Base-by-base conservation (phyloP, 1,284 basidiomycete genomes). In the Lignosus rhinocerotis region DNA sequence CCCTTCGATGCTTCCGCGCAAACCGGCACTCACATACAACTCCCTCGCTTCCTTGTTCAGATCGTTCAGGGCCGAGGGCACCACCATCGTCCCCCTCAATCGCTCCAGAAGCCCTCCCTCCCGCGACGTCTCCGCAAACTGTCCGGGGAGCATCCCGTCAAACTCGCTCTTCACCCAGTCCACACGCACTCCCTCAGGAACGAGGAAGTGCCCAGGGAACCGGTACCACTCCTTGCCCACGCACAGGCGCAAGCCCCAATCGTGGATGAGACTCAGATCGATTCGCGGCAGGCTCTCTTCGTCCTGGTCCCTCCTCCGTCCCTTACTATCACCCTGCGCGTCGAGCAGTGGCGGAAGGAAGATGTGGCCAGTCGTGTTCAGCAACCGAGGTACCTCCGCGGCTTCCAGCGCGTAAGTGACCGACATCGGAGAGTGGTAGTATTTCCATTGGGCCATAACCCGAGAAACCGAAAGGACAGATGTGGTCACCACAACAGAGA, bases 161-260 rank as follows among this genome's bases (percentile, higher is more conserved):
- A 98, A 97, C 55, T 90, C 93, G 73, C 90, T 94, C 78, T 93
- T 89, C 70, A 98, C 78, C 76, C 94, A 98, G 61, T 90, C 82
- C 14, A 96, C 87, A 47, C 87, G 82, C 56, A 98, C 78, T 16
- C 86, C 90, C 55, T 90, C 83, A 1, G 96, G 95, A 17, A 98
- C 82, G 49, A 96, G 83, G 75, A 92, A 98, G 71, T 92, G 90
- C 1, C 92, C 85, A 0, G 96, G 94, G 80, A 96, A 99, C 14
- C 96, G 84, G 71, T 98, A 81, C 97, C 97, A 99, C 74, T 99
- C 96, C 70, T 96, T 93, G 34, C 90, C 94, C 55, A 92, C 82
- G 75, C 97, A 99, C 1, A 99, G 72, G n/a, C 80, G 86, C 56
- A 96, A 73, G 56, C 86, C 84, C 65, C 95, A 84, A n/a, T 84